Evolutionary conservation across 2,329 filamentous ascomycete species (phyloP).

Genomic region (Beauveria australis): DNA sequence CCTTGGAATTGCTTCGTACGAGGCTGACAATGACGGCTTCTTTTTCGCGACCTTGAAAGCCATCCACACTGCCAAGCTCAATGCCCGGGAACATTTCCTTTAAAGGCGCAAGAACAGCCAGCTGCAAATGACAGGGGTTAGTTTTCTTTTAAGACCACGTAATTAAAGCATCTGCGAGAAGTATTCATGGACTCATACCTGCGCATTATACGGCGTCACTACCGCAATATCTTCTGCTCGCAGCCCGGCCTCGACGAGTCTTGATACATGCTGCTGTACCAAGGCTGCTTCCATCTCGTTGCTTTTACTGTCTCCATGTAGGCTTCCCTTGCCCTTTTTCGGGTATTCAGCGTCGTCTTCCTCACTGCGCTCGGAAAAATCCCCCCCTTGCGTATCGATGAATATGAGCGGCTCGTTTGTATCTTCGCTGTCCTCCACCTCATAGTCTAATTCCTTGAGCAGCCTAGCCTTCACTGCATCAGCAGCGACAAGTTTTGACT

Average conservation of each 20-base stretch:
- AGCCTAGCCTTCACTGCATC: slow-evolving; percentile 68
- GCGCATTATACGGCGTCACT: slow-evolving; percentile 93
- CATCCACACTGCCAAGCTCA: slow-evolving; percentile 93
- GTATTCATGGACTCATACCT: slow-evolving; percentile 39
- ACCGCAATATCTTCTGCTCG: slow-evolving; percentile 80
- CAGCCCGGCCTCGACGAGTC: slow-evolving; percentile 71
- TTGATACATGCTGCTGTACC: slow-evolving; percentile 67
- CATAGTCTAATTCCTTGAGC: slow-evolving; percentile 69
- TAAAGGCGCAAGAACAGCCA: slow-evolving; percentile 69
- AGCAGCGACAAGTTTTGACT: slow-evolving; percentile 69
- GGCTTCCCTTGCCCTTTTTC: slow-evolving; percentile 36
- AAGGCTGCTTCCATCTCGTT: slow-evolving; percentile 85
- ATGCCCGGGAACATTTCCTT: slow-evolving; percentile 77
- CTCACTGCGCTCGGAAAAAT: slow-evolving; percentile 77
- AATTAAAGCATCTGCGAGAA: not conserved
- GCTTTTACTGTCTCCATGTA: slow-evolving; percentile 63
- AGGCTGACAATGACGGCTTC: slow-evolving; percentile 89
- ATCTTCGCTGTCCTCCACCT: slow-evolving; percentile 72
- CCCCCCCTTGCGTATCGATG: slow-evolving; percentile 91
- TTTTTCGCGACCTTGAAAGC: slow-evolving; percentile 95
- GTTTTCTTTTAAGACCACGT: slow-evolving; percentile 10
- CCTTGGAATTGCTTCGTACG: slow-evolving; percentile 81
- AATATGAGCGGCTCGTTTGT: slow-evolving; percentile 84
- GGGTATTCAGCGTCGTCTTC: slow-evolving; percentile 50
- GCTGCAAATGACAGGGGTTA: slow-evolving; percentile 32